Percentiles rank a stretch among this genome's conserved stretches.
Conservation (phyloP, 2,329 filamentous ascomycete genomes). For the Fusarium concolor region DNA sequence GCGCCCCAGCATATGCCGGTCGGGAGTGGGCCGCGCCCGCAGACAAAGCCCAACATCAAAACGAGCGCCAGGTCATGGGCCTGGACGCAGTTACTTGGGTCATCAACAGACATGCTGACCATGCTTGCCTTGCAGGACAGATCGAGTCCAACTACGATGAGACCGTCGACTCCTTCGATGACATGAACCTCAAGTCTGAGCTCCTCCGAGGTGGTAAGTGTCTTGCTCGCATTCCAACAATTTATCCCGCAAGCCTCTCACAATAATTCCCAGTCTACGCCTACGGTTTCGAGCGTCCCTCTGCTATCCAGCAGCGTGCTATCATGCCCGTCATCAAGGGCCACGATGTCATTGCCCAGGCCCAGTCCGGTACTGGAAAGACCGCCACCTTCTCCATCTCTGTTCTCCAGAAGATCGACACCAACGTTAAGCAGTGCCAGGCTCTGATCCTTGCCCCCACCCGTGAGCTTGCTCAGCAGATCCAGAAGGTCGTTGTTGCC, state of each 20-base stretch:
- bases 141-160: slow-evolving; percentile 99
- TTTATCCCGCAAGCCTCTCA: slow-evolving; percentile 45
- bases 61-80: slow-evolving; percentile 8
- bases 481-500: slow-evolving; percentile 98
- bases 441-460: slow-evolving; percentile 97
- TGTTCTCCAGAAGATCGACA: slow-evolving; percentile 98
- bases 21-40: slow-evolving; percentile 30
- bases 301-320: slow-evolving; percentile 99
- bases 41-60: slow-evolving; percentile 27
- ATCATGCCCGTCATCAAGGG: slow-evolving; percentile 99
- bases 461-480: slow-evolving; percentile 98
- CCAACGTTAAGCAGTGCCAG: slow-evolving; percentile 95
- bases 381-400: slow-evolving; percentile 99
- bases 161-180: slow-evolving; percentile 98
- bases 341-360: slow-evolving; percentile 99
- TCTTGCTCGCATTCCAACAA: slow-evolving; percentile 26
- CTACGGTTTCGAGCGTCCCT: slow-evolving; percentile 99
- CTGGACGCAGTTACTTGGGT: neutral
- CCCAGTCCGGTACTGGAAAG: slow-evolving; percentile 99
- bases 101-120: slow-evolving; percentile 37
- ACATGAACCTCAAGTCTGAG: slow-evolving; percentile 97
- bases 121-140: slow-evolving; percentile 72
- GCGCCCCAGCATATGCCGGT: slow-evolving; percentile 20
- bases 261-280: slow-evolving; percentile 76
- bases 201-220: slow-evolving; percentile 87